Evolutionary conservation across 805 yeast species (phyloP), one percentile per base, ranked within the genome.

Genomic region (Yamadazyma endophytica): DNA sequence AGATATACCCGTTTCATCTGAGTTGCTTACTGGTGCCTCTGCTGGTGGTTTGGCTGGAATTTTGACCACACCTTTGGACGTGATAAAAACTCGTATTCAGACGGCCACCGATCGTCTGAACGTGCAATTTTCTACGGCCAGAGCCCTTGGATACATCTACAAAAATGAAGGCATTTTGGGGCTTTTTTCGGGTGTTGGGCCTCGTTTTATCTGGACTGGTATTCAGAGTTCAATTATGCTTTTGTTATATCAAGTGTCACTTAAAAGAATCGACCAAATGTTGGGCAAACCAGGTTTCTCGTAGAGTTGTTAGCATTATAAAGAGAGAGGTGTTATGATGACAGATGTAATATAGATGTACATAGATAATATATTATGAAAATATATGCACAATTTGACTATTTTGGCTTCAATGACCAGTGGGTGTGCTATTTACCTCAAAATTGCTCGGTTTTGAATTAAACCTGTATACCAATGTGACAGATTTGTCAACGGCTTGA

Each of bases 131-230:
- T 53, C 62, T 3, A 63, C 66, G 5, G 23, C 52, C 9, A 50
- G 42, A 32, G 67, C 68, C 12, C 46, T 64, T 28, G 39, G 38
- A 2, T 50, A 56, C 15, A 61, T 92, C 4, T 82, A 81, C 51
- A 70, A 57, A 32, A 62, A 70, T 16, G 96, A 92, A 54, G 97
- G 98, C 1, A 31, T 80, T 0, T 37, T 71, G 2, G 96, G 96
- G 0, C 65, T 87, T 23, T 90, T 92, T 57, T 76, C 89, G 19
- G 99, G 99, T 1, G 96, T 92, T 5, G 97, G 96, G 0, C 98
- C 99, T 1, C 70, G 99, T 41, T 79, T 88, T 43, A 82, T 92
- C 4, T 92, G 99, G 99, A 90, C 97, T 0, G 84, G 95, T 41
- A 66, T 89, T 13, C 99, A 92, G 56, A 85, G 96, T 56, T 84